A percentile compares a stretch with the other conserved stretches of the same genome.
Evolutionary conservation across 2,329 filamentous ascomycete genomes (phyloP).

Genomic region (Fusarium mundagurra): DNA sequence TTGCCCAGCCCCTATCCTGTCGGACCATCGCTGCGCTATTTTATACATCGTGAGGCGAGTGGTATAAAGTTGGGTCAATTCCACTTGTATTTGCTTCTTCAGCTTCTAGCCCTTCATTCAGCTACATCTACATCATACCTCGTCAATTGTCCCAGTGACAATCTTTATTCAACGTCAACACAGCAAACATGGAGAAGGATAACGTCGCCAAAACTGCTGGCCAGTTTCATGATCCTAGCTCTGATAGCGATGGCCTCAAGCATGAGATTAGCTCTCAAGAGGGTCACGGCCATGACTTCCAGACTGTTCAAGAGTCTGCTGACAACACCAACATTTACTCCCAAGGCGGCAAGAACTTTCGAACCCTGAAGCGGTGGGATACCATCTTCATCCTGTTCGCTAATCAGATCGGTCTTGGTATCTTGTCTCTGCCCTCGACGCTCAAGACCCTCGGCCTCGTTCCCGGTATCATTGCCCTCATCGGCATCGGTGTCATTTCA

Average conservation of each 20-base stretch:
- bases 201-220: not conserved
- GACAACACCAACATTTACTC: conserved; percentile 36
- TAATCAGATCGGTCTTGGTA: conserved; percentile 43
- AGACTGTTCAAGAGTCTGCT: conserved; percentile 19
- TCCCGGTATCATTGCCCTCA: conserved; percentile 73
- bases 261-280: conserved; percentile 3
- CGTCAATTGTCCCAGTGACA: not conserved
- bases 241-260: conserved; percentile 27
- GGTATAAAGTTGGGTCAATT: conserved; percentile 4
- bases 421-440: conserved; percentile 75
- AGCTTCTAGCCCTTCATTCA: not conserved
- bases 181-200: conserved; percentile 17
- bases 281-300: conserved; percentile 28
- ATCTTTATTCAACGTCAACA: not conserved
- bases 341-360: conserved; percentile 38
- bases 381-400: conserved; percentile 39
- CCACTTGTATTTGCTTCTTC: not conserved
- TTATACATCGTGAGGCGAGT: not conserved
- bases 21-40: conserved; percentile 23
- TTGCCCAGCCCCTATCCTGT: conserved; percentile 3
- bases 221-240: conserved; percentile 21
- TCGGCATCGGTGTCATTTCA: conserved; percentile 71
- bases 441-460: conserved; percentile 73
- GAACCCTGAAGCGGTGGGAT: conserved; percentile 38
- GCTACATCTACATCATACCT: not conserved